phyloP scores from a whole-genome alignment of 371 early-diverging fungal species.

The Apophysomyces elegans region DNA sequence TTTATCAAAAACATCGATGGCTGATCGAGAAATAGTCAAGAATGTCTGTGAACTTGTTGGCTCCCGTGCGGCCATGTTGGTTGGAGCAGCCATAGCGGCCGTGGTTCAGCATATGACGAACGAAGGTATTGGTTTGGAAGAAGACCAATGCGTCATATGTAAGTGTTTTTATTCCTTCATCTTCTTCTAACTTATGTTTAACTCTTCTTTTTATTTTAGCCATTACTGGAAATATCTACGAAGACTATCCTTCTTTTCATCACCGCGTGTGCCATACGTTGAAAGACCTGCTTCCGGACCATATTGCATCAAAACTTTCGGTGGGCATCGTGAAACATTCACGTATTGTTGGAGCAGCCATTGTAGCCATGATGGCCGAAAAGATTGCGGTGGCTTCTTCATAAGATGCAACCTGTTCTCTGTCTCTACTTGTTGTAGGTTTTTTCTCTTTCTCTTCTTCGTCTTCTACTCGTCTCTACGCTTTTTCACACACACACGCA shows the following conservation, averaged over 20 bases:
- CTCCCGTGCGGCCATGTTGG: conserved; percentile 42
- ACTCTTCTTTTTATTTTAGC: conserved; percentile 25
- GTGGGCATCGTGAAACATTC: conserved; percentile 53
- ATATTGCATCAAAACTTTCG: conserved; percentile 42
- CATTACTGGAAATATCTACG: conserved; percentile 51
- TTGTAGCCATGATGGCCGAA: conserved; percentile 59
- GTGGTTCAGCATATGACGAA: conserved; percentile 44
- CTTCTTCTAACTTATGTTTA: not conserved
- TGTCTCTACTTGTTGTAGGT: not conserved
- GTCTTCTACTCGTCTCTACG: not conserved
- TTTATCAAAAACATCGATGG: conserved; percentile 36
- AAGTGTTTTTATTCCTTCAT: conserved; percentile 22
- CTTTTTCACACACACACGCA: not conserved
- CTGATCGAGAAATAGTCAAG: conserved; percentile 49
- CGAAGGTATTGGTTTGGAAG: conserved; percentile 37
- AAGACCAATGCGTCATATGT: conserved; percentile 23
- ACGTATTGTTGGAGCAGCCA: conserved; percentile 54
- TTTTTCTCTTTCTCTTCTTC: not conserved
- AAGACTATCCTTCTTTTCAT: conserved; percentile 54
- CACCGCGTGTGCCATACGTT: conserved; percentile 47
- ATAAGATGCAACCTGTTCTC: not conserved
- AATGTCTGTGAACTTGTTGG: conserved; percentile 47
- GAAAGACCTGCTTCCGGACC: conserved; percentile 42
- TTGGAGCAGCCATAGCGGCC: conserved; percentile 48
- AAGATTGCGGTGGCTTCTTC: not conserved